A percentile compares a stretch with the other conserved stretches of the same genome.
phyloP scores from a whole-genome alignment of 2,329 filamentous ascomycete species.

The Ramichloridium luteum region DNA sequence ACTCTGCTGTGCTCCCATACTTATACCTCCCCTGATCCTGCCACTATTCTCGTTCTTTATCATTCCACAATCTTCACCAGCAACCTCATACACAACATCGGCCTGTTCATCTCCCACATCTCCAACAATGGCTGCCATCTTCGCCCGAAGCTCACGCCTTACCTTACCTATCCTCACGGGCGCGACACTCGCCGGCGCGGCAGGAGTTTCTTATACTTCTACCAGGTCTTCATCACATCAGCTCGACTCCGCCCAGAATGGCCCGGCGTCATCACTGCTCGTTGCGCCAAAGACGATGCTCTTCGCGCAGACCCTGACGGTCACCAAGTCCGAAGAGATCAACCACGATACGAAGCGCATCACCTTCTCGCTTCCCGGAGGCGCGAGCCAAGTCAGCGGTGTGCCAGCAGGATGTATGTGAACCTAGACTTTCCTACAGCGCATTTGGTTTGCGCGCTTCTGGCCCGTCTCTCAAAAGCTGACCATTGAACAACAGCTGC shows the following conservation, averaged over 20 bases:
- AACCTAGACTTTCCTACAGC: no score
- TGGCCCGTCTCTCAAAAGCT: no score
- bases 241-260: slow-evolving; percentile 19
- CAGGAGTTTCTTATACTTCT: slow-evolving; percentile 3
- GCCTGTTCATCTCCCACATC: slow-evolving; percentile 1
- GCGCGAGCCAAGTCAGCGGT: slow-evolving; percentile 18
- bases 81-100: background rate
- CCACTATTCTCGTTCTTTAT: background rate
- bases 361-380: slow-evolving; percentile 22
- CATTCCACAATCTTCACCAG: background rate
- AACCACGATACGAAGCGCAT: slow-evolving; percentile 25
- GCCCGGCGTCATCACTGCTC: slow-evolving; percentile 15
- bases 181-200: background rate
- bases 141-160: background rate
- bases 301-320: slow-evolving; percentile 21
- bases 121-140: background rate
- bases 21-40: background rate
- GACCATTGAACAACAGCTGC: slow-evolving; percentile 40
- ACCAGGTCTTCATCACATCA: slow-evolving; percentile 4
- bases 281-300: slow-evolving; percentile 23
- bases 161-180: background rate
- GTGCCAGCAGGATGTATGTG: slow-evolving; percentile 19
- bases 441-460: no score
- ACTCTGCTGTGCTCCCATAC: background rate
- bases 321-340: slow-evolving; percentile 20